Conservation (phyloP, 331 rosid species). For the Pyrus hybrid region DNA sequence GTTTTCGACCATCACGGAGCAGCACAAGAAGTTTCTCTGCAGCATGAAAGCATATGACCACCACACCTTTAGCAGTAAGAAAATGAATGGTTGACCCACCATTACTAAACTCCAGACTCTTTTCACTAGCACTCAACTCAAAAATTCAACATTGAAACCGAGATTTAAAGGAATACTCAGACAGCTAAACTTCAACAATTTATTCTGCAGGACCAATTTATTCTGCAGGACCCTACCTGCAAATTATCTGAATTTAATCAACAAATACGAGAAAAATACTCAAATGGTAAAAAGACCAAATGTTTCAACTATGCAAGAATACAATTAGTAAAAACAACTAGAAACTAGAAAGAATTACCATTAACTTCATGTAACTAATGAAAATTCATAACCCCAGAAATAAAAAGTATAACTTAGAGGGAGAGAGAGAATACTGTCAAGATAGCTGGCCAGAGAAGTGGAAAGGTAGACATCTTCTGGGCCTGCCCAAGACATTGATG, state of each 20-base stretch:
- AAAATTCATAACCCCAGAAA: background rate
- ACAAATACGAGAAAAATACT: background rate
- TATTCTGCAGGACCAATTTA: too few species aligned
- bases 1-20: conserved; percentile 93
- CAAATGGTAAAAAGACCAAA: background rate
- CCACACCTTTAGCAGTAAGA: background rate
- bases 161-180: background rate
- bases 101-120: background rate
- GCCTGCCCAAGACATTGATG: conserved; percentile 89
- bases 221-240: too few species aligned
- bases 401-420: background rate
- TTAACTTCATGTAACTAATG: background rate
- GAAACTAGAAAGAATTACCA: too few species aligned
- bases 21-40: conserved; percentile 91
- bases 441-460: conserved; percentile 97
- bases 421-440: conserved; percentile 60
- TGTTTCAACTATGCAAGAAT: too few species aligned
- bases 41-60: conserved; percentile 16
- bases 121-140: background rate
- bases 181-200: too few species aligned
- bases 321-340: background rate
- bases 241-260: too few species aligned
- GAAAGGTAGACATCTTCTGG: conserved; percentile 92
- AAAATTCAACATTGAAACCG: background rate
- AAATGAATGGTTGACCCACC: background rate